phyloP scores from a whole-genome alignment of 2,329 filamentous ascomycete genomes.

The Hypoxylon sp. region DNA sequence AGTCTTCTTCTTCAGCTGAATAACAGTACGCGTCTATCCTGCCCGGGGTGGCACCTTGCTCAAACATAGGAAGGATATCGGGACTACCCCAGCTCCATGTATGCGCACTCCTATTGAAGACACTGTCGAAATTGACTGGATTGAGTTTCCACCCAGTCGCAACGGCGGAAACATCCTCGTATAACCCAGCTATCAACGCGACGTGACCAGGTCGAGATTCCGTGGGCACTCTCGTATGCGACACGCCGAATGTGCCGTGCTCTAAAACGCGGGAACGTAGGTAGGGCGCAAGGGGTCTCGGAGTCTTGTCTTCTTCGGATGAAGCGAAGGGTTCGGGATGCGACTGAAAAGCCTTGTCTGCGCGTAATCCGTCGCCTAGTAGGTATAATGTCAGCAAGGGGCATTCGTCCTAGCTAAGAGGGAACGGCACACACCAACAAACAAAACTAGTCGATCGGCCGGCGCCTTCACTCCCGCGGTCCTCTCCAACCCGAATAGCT shows the following conservation, averaged over 20 bases:
- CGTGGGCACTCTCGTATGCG: conserved; percentile 95
- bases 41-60: conserved; percentile 88
- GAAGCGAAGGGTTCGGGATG: conserved; percentile 87
- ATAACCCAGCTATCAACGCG: conserved; percentile 93
- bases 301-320: conserved; percentile 72
- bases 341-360: conserved; percentile 96
- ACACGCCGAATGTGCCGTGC: conserved; percentile 95
- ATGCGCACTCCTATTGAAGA: conserved; percentile 95
- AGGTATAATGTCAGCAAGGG: conserved; percentile 27
- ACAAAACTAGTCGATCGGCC: conserved; percentile 89
- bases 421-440: conserved; percentile 76
- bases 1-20: conserved; percentile 87
- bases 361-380: conserved; percentile 87
- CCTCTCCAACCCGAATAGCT: conserved; percentile 77
- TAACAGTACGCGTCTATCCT: conserved; percentile 90
- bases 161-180: conserved; percentile 97
- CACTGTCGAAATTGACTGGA: conserved; percentile 97
- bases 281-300: conserved; percentile 88
- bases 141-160: conserved; percentile 99
- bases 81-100: conserved; percentile 99
- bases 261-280: conserved; percentile 88
- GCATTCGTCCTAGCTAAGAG: conserved; percentile 8
- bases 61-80: conserved; percentile 97
- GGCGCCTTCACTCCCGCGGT: conserved; percentile 73
- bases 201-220: conserved; percentile 97